phyloP scores from a whole-genome alignment of 352 stramenopile species.

The Phytopythium ostracodes region DNA sequence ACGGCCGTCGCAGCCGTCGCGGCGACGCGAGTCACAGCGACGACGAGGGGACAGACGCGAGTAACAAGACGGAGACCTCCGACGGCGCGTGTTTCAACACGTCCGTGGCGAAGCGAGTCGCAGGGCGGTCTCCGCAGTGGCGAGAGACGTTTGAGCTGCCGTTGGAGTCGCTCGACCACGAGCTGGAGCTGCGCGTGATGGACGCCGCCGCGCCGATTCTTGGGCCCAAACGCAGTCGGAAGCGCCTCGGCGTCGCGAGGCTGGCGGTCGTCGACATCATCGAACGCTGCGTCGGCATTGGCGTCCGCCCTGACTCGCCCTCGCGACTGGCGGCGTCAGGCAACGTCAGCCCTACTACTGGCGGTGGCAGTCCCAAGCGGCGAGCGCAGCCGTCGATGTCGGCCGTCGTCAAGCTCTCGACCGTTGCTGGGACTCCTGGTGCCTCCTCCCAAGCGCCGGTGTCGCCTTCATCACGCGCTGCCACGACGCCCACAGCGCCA shows the following conservation, averaged over 20 bases:
- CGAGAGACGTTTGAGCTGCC: slow-evolving; percentile 56
- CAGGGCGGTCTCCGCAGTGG: slow-evolving; percentile 57
- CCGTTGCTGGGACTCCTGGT: background rate
- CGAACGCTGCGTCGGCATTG: slow-evolving; percentile 16
- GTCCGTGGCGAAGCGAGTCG: slow-evolving; percentile 39
- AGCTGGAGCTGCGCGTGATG: slow-evolving; percentile 40
- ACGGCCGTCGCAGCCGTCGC: background rate
- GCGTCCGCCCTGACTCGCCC: slow-evolving; percentile 8
- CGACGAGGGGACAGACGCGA: background rate
- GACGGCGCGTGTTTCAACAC: slow-evolving; percentile 33
- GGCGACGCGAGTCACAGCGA: background rate
- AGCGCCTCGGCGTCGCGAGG: slow-evolving; percentile 45
- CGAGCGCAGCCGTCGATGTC: background rate
- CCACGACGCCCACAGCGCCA: background rate
- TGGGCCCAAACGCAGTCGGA: slow-evolving; percentile 18
- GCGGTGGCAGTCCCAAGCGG: background rate
- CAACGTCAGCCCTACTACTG: background rate
- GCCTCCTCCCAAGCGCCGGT: no score
- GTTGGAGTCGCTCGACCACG: slow-evolving; percentile 42
- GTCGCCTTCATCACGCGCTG: background rate
- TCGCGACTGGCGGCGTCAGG: background rate
- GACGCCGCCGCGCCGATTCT: slow-evolving; percentile 39
- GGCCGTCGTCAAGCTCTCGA: background rate
- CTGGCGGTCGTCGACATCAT: slow-evolving; percentile 48
- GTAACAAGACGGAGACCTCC: background rate